Conservation (phyloP, 768 basidiomycete species). For the Mycena galopus region DNA sequence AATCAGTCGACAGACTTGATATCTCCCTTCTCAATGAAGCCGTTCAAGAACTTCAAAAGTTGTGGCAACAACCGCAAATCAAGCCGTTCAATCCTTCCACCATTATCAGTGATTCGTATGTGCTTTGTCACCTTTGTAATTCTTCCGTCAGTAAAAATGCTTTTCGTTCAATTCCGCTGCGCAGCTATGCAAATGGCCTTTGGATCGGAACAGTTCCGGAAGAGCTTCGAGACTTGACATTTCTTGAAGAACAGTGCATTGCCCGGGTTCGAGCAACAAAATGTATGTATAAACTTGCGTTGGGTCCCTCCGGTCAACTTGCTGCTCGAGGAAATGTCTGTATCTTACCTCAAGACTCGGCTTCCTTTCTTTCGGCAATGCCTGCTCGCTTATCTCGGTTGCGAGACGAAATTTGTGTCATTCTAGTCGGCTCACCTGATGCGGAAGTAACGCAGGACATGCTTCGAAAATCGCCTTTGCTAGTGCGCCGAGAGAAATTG, state of each 20-base stretch:
- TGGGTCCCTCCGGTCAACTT: constrained; percentile 36
- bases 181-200: constrained; percentile 39
- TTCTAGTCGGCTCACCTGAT: constrained; percentile 38
- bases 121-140: constrained; percentile 20
- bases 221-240: constrained; percentile 12
- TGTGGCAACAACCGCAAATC: constrained; percentile 21
- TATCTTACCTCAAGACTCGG: constrained; percentile 35
- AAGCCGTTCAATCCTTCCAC: constrained; percentile 6
- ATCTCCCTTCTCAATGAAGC: constrained; percentile 27
- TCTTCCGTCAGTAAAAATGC: constrained; percentile 10
- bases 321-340: constrained; percentile 40
- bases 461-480: constrained; percentile 31
- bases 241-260: too few species aligned
- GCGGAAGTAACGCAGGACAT: constrained; percentile 29
- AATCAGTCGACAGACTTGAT: constrained; percentile 12
- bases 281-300: constrained; percentile 36
- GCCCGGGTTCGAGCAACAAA: background rate
- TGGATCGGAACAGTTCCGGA: constrained; percentile 36
- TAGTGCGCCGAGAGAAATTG: constrained; percentile 25
- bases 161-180: constrained; percentile 31
- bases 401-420: constrained; percentile 37
- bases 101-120: constrained; percentile 16
- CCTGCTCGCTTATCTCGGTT: constrained; percentile 31
- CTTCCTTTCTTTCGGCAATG: constrained; percentile 13
- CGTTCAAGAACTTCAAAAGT: constrained; percentile 13